Conservation (phyloP, 176 grass and related monocot species). For the Coix lacrymajobi region DNA sequence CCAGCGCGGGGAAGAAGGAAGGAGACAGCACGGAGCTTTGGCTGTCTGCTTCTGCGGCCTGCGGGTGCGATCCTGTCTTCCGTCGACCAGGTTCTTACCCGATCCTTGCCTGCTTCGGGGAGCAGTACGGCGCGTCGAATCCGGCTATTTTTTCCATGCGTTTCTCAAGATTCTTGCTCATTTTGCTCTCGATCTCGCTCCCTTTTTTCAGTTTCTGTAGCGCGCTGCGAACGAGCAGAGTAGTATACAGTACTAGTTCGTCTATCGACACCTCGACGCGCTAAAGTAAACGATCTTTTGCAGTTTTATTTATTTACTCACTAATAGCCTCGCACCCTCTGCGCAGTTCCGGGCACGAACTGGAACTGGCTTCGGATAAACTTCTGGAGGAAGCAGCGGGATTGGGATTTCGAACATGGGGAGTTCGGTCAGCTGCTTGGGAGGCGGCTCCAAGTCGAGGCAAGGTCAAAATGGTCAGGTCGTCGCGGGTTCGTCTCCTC, state of each 20-base stretch:
- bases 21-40: not conserved
- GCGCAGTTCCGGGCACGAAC: not conserved
- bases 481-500: too few species aligned
- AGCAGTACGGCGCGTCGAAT: not conserved
- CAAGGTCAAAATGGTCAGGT: too few species aligned
- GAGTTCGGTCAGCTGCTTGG: conserved; percentile 24
- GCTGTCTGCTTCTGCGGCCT: not conserved
- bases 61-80: not conserved
- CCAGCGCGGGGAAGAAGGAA: not conserved
- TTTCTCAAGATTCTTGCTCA: not conserved
- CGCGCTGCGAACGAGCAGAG: not conserved
- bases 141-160: not conserved
- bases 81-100: not conserved
- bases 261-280: not conserved
- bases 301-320: too few species aligned
- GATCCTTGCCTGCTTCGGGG: not conserved
- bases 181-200: not conserved
- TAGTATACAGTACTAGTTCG: not conserved
- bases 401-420: conserved; percentile 27
- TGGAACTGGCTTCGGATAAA: not conserved
- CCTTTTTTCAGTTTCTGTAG: not conserved
- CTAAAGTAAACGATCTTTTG: not conserved
- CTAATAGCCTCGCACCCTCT: not conserved
- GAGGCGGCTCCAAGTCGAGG: conserved; percentile 17
- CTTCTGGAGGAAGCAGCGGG: not conserved